Evolutionary conservation across 164 flowering plant species (phyloP).

Genomic region (Platanus orientalis): DNA sequence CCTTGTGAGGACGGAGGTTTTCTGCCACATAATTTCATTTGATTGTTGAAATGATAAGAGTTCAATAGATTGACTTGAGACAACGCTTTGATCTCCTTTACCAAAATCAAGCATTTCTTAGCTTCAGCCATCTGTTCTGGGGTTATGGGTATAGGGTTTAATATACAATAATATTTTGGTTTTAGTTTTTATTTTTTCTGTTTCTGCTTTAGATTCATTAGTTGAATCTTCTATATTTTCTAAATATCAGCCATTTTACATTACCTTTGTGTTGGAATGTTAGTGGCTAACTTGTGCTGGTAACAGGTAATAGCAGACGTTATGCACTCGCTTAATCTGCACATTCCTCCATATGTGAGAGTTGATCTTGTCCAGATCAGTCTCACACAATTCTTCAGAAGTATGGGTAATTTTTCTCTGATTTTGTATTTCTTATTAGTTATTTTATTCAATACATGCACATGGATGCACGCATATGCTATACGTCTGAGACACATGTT

Average conservation of each 20-base stretch:
- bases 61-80: too few species aligned
- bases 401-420: slow-evolving; percentile 35
- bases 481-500: too few species aligned
- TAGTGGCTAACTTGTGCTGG: slow-evolving; percentile 11
- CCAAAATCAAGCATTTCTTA: too few species aligned
- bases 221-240: not conserved
- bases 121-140: too few species aligned
- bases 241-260: not conserved
- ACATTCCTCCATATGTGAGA: slow-evolving; percentile 78
- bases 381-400: slow-evolving; percentile 40
- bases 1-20: too few species aligned
- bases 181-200: not conserved
- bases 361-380: slow-evolving; percentile 66
- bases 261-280: slow-evolving; percentile 3
- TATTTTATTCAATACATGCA: not conserved
- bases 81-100: too few species aligned
- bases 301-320: slow-evolving; percentile 88
- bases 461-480: not conserved
- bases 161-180: too few species aligned
- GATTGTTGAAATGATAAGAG: too few species aligned
- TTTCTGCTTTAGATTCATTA: not conserved
- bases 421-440: not conserved
- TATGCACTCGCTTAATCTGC: slow-evolving; percentile 54
- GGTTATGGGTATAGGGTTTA: too few species aligned
- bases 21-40: too few species aligned